Percentiles rank a stretch among this genome's conserved stretches.
Evolutionary conservation across 2,329 filamentous ascomycete species (phyloP).

Genomic region (Hypoxylon rubiginosum): DNA sequence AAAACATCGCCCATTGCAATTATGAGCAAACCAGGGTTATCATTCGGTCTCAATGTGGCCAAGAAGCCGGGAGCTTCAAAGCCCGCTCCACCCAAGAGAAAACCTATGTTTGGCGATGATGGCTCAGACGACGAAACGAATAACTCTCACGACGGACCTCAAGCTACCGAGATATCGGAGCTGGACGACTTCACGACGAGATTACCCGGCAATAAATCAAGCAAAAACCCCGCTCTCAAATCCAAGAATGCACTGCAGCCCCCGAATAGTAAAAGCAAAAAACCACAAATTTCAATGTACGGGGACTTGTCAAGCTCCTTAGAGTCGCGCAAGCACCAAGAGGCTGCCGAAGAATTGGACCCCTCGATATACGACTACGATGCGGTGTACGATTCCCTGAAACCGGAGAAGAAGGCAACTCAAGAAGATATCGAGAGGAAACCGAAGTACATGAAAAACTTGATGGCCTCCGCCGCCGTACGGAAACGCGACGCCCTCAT

Average conservation of each 20-base stretch:
- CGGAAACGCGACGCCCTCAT: slow-evolving; percentile 83
- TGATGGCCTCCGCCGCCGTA: slow-evolving; percentile 79
- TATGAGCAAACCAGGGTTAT: slow-evolving; percentile 57
- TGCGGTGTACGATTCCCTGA: slow-evolving; percentile 82
- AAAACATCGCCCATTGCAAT: neutral
- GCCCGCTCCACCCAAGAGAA: slow-evolving; percentile 63
- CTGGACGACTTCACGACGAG: slow-evolving; percentile 64
- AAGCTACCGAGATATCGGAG: slow-evolving; percentile 71
- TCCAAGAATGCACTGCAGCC: slow-evolving; percentile 53
- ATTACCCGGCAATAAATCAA: slow-evolving; percentile 44
- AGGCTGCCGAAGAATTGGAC: slow-evolving; percentile 76
- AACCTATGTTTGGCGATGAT: slow-evolving; percentile 69
- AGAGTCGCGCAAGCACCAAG: slow-evolving; percentile 72
- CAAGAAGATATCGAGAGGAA: slow-evolving; percentile 69
- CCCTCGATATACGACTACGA: slow-evolving; percentile 89
- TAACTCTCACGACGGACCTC: slow-evolving; percentile 51
- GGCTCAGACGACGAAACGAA: slow-evolving; percentile 67
- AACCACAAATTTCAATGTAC: slow-evolving; percentile 62
- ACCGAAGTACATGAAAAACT: slow-evolving; percentile 83
- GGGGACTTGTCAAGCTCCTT: slow-evolving; percentile 76
- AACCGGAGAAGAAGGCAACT: slow-evolving; percentile 70
- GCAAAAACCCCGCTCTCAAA: slow-evolving; percentile 51
- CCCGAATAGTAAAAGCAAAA: slow-evolving; percentile 61
- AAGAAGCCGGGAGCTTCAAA: slow-evolving; percentile 69
- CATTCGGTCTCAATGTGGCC: slow-evolving; percentile 70